Evolutionary conservation across 345 rosid genomes (phyloP), one percentile per base, ranked within the genome.

Genomic region (Citrus inodora): DNA sequence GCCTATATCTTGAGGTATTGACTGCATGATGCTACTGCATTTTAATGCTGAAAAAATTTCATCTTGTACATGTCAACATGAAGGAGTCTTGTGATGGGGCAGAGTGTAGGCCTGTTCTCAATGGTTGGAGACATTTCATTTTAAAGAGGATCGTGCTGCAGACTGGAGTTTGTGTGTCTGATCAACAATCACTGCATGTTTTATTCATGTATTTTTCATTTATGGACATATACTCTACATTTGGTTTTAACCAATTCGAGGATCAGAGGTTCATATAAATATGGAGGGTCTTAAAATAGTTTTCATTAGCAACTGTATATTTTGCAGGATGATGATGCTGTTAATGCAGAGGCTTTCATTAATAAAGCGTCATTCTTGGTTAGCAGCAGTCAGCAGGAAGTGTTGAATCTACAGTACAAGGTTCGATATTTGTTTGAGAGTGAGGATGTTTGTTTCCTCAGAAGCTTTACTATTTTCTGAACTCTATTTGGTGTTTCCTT

Each of bases 281-380:
- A 6, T 74, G 58, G 9, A n/a, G 13, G 17, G 10, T 69, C 55
- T 46, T 6, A n/a, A 61, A 7, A 21, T 40, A 59, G 42, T 71
- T 65, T 78, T 40, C 42, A 58, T 14, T 61, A 59, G 28, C 70
- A 30, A 76, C 67, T 79, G 75, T 73, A 67, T 64, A 35, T 73
- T 65, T 55, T 89, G 77, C 83, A 96, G 99, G 99, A 96, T 84
- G 97, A 96, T 84, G 99, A 96, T 91, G 96, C 99, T n/a, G 90
- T 91, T 24, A 96, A 91, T 79, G 99, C 99, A 14, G 97, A 96
- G 84, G 94, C 95, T 79, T 96, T 94, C 79, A 94, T 94, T 73
- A 94, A 96, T 75, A 96, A 94, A 86, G 99, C 98, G 64, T 96
- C 99, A 61, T 96, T 96, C 90, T 83, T 96, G 85, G 98, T 96